Base-by-base conservation (phyloP, 2,329 filamentous ascomycete genomes). In the Tolypocladium cylindrosporum region DNA sequence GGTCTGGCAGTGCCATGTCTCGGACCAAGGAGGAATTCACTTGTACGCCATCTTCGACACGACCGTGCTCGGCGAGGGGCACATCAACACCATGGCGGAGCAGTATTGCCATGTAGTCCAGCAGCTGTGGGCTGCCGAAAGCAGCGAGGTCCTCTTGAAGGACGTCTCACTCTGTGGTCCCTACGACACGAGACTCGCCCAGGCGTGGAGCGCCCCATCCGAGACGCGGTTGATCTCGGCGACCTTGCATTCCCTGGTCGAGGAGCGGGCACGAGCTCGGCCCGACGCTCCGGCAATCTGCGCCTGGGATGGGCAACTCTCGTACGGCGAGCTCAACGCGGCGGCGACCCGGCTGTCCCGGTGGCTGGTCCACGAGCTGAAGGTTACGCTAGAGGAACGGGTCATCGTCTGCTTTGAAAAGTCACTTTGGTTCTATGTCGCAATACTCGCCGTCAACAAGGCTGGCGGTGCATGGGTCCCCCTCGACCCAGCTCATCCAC, bases 261-360 rank as follows among this genome's bases (percentile, higher is more conserved):
- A 55, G 39, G 68, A 71, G 14, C 71, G 70, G 55, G 73, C 72
- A 14, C 59, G 57, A 13, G 61, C 62, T 40, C 63, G 67, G 3
- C 74, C 75, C 0, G 57, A 63, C 14, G 65, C 68, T 11, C 61
- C 66, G 7, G 76, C 76, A 31, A 69, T 78, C 39, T 63, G 72
- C 53, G 75, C 76, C 1, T 77, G 75, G 74, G 75, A 78, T 58
- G 75, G 75, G 21, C 60, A 65, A 53, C 71, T 75, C 57, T 75
- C 74, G 10, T 77, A 76, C 57, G 58, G 65, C 54, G 69, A 77
- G 34, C 64, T 77, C 4, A 72, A 77, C 48, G 58, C 60, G 0
- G 63, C 70, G 9, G 77, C 77, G 0, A 71, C 69, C 34, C 61
- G 67, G 4, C 67, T 79, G 9, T 73, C 74, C 3, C 63, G 63